Base-by-base conservation (phyloP, 257 asterid species). In the Avicennia marina region DNA sequence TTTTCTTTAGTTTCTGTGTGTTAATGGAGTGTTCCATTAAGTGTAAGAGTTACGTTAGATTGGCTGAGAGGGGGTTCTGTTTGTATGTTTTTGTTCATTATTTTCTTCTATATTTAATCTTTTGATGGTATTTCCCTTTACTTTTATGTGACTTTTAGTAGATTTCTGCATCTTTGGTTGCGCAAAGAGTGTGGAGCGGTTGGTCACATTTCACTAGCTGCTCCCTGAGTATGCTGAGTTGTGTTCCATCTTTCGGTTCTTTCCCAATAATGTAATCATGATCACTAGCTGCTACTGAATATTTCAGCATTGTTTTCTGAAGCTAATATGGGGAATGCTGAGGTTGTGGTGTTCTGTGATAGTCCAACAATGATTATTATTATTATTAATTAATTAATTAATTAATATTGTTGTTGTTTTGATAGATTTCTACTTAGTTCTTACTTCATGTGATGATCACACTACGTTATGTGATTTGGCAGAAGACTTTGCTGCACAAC, bases 401-500 rank as follows among this genome's bases (percentile, higher is more conserved):
- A n/a, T n/a, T n/a, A 60, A 29, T 65, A 26, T 10, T 15, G 8
- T 57, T n/a, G 36, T 26, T 27, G 16, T 9, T 10, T 19, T 56
- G 16, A 11, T 55, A 55, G 32, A 40, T 56, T 58, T 15, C n/a
- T n/a, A 15, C 38, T 29, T 6, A 11, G 6, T 49, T 6, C 26
- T 9, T 33, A 29, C 61, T 46, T 29, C 18, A 7, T 52, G 13
- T 34, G 41, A 44, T 56, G 12, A 41, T 49, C 29, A 38, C 36
- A 45, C 44, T 19, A 38, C 38, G 31, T 32, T 41, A 48, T 69
- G 50, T 40, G 48, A 60, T 69, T 68, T 69, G 44, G 56, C 81
- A 93, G 99, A 70, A 80, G 82, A 63, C 72, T 69, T 51, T 80
- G 96, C 68, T 86, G 95, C 65, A 49, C 80, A 34, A 24, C 89